phyloP scores from a whole-genome alignment of 768 basidiomycete species.

The Coprinopsis marcescibilis region DNA sequence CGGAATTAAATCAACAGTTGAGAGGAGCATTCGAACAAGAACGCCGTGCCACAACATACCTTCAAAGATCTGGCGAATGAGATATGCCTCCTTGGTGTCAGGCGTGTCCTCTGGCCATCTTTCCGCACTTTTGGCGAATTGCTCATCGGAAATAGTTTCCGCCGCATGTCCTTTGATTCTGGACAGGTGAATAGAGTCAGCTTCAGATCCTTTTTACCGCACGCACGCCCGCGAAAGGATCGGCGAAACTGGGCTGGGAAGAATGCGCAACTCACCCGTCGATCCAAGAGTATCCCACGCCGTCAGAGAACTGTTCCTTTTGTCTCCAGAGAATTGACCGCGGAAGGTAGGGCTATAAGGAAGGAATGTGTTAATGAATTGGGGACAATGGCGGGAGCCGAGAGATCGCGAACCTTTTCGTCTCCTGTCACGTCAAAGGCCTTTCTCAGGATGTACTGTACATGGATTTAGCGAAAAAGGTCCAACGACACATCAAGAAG shows the following conservation, averaged over 20 bases:
- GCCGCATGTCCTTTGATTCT: constrained; percentile 91
- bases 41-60: constrained; percentile 35
- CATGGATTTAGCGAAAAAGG: constrained; percentile 10
- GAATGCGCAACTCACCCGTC: constrained; percentile 61
- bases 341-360: constrained; percentile 79
- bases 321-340: constrained; percentile 95
- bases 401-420: constrained; percentile 48
- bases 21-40: no score
- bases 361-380: background rate
- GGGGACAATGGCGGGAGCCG: background rate
- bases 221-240: background rate
- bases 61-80: constrained; percentile 89
- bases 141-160: constrained; percentile 70
- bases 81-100: constrained; percentile 96
- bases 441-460: constrained; percentile 88
- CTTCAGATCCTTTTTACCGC: no score
- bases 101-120: constrained; percentile 80
- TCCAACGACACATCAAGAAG: background rate
- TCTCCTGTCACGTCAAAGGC: constrained; percentile 87
- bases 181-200: constrained; percentile 12
- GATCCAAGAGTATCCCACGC: constrained; percentile 98
- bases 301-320: constrained; percentile 99
- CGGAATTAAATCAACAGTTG: no score
- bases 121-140: constrained; percentile 62
- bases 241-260: background rate